Conservation (phyloP, 1,284 basidiomycete genomes). For the Cutaneotrichosporon daszewskae region DNA sequence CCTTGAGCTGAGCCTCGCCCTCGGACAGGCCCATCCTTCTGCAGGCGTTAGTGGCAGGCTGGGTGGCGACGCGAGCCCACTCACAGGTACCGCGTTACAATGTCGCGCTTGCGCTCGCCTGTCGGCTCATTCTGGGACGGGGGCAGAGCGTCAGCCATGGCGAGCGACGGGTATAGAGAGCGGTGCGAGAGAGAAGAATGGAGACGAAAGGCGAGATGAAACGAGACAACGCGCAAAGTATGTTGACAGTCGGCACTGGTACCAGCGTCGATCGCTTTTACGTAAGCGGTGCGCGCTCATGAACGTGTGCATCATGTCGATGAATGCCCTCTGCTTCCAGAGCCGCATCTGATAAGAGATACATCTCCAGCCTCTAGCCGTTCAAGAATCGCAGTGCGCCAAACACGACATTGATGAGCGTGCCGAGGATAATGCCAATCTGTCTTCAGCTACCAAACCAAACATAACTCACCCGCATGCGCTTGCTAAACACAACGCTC, state of each 20-base stretch:
- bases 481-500: conserved; percentile 36
- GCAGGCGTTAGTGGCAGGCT: no score
- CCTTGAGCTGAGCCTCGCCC: conserved; percentile 9
- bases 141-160: no score
- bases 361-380: conserved; percentile 19
- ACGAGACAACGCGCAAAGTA: no score
- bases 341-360: no score
- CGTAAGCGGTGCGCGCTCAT: no score
- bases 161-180: no score
- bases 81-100: conserved; percentile 8
- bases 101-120: conserved; percentile 14
- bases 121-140: no score
- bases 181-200: no score
- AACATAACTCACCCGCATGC: conserved; percentile 36
- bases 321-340: no score
- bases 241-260: no score
- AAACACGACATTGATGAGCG: conserved; percentile 37
- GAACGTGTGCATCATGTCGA: no score
- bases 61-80: background rate
- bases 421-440: conserved; percentile 43
- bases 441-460: conserved; percentile 5
- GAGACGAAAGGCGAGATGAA: no score
- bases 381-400: conserved; percentile 37
- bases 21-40: conserved; percentile 8
- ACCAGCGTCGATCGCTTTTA: background rate